These are phyloP conservation scores for Turnera subulata DNA, from an alignment of 345 rosid species.

Conservation along the genomic window DNA sequence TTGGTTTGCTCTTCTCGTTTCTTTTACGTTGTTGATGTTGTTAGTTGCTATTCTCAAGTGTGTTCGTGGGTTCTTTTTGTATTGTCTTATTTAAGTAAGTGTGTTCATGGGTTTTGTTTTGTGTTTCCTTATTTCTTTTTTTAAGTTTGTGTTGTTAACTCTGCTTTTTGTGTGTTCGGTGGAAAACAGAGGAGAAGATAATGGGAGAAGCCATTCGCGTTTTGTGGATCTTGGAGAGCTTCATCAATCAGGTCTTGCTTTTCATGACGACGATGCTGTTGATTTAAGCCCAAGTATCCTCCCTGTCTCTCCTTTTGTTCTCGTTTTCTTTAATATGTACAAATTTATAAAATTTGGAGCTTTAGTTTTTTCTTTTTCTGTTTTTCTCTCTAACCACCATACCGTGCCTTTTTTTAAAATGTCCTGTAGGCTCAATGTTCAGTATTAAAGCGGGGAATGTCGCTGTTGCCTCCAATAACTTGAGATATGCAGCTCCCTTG, in stretches of 20 bases:
- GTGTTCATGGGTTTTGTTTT: neutral
- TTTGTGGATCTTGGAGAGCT: conserved; percentile 71
- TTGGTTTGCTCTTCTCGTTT: conserved; percentile 2
- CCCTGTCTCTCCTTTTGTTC: neutral
- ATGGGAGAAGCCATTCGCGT: conserved; percentile 35
- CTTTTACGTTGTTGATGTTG: neutral
- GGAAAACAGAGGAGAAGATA: conserved; percentile 40
- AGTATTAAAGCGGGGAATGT: conserved; percentile 49
- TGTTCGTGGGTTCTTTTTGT: neutral
- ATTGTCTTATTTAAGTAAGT: too few relatives aligned
- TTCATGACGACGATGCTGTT: conserved; percentile 63
- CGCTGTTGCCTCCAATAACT: conserved; percentile 46
- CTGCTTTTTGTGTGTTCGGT: neutral
- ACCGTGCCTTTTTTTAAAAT: neutral
- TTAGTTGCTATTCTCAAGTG: neutral
- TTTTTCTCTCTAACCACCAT: neutral
- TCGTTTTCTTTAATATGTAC: neutral
- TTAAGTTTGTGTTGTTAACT: conserved; percentile 7
- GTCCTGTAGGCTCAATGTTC: conserved; percentile 48
- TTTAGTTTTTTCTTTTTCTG: neutral
- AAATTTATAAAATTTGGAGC: neutral
- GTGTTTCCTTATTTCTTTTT: conserved; percentile 7
- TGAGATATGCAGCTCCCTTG: conserved; percentile 47
- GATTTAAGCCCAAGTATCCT: conserved; percentile 73
- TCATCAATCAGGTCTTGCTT: conserved; percentile 54